A percentile compares a stretch with the other conserved stretches of the same genome.
phyloP scores from a whole-genome alignment of 768 basidiomycete genomes.

The Ephemerocybe angulata region DNA sequence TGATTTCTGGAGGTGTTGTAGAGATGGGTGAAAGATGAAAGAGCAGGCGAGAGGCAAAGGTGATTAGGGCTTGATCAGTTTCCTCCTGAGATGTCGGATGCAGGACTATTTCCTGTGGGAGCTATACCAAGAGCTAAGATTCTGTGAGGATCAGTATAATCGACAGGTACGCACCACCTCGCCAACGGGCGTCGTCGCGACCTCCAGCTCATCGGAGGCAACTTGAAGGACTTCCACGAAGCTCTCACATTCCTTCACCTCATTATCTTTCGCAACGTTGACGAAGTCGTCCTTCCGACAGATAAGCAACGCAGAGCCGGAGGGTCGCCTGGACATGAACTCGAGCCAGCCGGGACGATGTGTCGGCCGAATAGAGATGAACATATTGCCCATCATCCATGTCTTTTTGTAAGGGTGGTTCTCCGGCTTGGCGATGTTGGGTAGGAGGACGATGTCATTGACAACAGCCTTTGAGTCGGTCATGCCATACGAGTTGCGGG shows the following conservation, averaged over 20 bases:
- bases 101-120: background rate
- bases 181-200: background rate
- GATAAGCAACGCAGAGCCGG: slow-evolving; percentile 81
- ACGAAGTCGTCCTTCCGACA: slow-evolving; percentile 60
- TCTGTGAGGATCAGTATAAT: background rate
- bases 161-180: background rate
- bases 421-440: slow-evolving; percentile 37
- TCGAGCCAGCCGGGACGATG: slow-evolving; percentile 83
- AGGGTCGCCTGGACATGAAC: slow-evolving; percentile 78
- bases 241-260: slow-evolving; percentile 50
- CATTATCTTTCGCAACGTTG: background rate
- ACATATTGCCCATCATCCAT: slow-evolving; percentile 82
- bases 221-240: background rate
- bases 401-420: slow-evolving; percentile 51
- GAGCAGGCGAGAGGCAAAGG: slow-evolving; percentile 63
- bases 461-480: slow-evolving; percentile 81
- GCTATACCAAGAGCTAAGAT: background rate
- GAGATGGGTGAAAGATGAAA: slow-evolving; percentile 78
- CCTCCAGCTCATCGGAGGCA: background rate
- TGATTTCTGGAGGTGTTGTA: slow-evolving; percentile 16
- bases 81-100: background rate
- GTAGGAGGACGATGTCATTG: slow-evolving; percentile 71
- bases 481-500: slow-evolving; percentile 89
- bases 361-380: slow-evolving; percentile 78
- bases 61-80: background rate